Base-by-base conservation (phyloP, 2,329 filamentous ascomycete genomes). In the Tolypocladium ophioglossoides region DNA sequence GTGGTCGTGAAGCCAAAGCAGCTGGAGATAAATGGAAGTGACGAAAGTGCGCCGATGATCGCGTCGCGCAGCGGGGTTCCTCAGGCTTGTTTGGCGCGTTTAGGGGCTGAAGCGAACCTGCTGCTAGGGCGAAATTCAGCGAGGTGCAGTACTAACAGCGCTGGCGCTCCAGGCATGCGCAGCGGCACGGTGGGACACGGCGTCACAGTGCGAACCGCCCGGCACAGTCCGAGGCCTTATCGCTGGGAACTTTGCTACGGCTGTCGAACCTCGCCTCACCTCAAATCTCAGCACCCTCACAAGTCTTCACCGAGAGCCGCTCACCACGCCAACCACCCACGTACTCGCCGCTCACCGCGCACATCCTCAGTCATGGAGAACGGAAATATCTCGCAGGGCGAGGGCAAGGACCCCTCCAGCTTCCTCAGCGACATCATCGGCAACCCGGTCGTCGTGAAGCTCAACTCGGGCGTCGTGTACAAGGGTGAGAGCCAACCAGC, bases 391-490 rank as follows among this genome's bases (percentile, higher is more conserved):
- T 72, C 73, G 34, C 80, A 83, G 66, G 72, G 74, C 56, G 89
- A 94, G 71, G 87, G 89, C 58, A 92, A 90, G 71, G 94, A 99
- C 70, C 94, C 94, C 4, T 95, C 91, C 14, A 85, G 87, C 61
- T 99, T 99, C 71, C 78, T 99, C 56, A 85, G 87, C 71, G 90
- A 96, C 68, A 96, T 99, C 68, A 95, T 96, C 66, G 91, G 92
- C 57, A 89, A 90, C 59, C 84, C 90, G 39, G 94, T 99, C 61
- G 95, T 90, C 1, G 92, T 99, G 61, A 97, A 97, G 76, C 81
- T 99, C 63, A 99, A 99, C 75, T 96, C 91, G n/a, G 94, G 94
- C 53, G 91, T 96, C 57, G 85, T 97, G 58, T 99, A 96, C 80
- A 96, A 94, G 81, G 94, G 92, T 92, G 56, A 66, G 74, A 27